Conservation (phyloP, 2,329 filamentous ascomycete species). For the Didymella pinodella region DNA sequence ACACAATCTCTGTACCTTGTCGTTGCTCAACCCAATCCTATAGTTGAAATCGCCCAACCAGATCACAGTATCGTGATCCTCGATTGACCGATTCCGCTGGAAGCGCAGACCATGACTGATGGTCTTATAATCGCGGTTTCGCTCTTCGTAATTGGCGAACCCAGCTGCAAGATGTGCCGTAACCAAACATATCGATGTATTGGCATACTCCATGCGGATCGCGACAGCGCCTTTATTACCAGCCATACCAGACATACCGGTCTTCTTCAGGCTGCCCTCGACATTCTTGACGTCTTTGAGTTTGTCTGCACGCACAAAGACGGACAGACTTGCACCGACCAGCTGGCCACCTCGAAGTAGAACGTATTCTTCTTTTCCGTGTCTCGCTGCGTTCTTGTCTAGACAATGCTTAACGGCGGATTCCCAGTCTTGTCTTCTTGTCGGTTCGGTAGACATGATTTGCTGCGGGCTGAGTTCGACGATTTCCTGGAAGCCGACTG, state of each 20-base stretch:
- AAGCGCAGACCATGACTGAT: conserved; percentile 89
- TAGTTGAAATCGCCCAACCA: conserved; percentile 99
- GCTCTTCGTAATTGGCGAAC: conserved; percentile 95
- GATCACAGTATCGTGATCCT: conserved; percentile 85
- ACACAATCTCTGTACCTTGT: conserved; percentile 78
- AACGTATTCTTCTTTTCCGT: conserved; percentile 81
- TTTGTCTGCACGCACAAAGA: conserved; percentile 83
- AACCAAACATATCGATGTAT: conserved; percentile 91
- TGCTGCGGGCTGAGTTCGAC: conserved; percentile 98
- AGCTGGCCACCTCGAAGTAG: conserved; percentile 90
- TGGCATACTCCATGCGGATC: conserved; percentile 93
- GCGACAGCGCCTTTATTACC: conserved; percentile 98
- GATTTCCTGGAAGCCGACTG: conserved; percentile 95
- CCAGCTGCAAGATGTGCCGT: conserved; percentile 96
- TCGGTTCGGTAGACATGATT: conserved; percentile 97
- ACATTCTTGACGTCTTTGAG: conserved; percentile 92
- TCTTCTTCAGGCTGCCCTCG: conserved; percentile 94
- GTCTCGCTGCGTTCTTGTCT: conserved; percentile 72
- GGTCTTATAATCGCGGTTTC: conserved; percentile 90
- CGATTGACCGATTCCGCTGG: conserved; percentile 87
- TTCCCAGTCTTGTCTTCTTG: conserved; percentile 86
- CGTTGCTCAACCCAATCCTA: conserved; percentile 83
- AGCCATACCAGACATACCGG: conserved; percentile 93
- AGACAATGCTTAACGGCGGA: conserved; percentile 77
- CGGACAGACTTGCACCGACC: conserved; percentile 89